Evolutionary conservation across 2,329 filamentous ascomycete genomes (phyloP), one percentile per base, ranked within the genome.

Genomic region (Aspergillus fructus): DNA sequence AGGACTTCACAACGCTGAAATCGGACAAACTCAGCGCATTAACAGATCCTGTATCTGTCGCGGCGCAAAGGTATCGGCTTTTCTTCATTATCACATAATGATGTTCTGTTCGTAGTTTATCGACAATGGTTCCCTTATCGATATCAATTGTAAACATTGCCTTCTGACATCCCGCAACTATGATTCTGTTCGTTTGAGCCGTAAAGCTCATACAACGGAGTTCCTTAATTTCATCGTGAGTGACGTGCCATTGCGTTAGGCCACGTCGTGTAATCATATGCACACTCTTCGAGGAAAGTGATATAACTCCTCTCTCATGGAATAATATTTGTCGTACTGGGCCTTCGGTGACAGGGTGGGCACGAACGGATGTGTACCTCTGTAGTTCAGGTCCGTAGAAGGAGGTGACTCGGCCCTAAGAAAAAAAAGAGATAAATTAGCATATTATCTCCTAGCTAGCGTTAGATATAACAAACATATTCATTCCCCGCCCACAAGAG

Each of bases 161-260:
- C 55, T 89, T 84, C 75, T 99, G 94, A 64, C 88, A 85, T 47
- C 94, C 94, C 47, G 92, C 94, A 34, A 93, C 90, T 19, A 99
- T 79, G 56, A 99, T 88, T 69, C 96, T 84, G 24, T 89, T 90
- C 8, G 89, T 89, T 69, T 92, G 92, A 27, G 90, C 92, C 1
- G 91, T 96, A 71, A 96, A 97, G 72, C 89, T 93, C 92, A 97
- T 97, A 75, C 94, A 97, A 66, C 87, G 86, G 62, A 99, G 79
- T 69, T 97, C 91, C 62, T 83, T 86, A 88, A 97, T 96, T 55
- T 89, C 88, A 42, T 73, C 84, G 62, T 84, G 92, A 81, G 82
- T 85, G 60, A 97, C 81, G 74, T 97, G 92, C 93, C 94, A 97
- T 79, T 94, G 82, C 52, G 92, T 87, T 56, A 90, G 78, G 2